Evolutionary conservation across 768 basidiomycete species (phyloP), one percentile per base, ranked within the genome.

Genomic region (Tremella fuciformis): DNA sequence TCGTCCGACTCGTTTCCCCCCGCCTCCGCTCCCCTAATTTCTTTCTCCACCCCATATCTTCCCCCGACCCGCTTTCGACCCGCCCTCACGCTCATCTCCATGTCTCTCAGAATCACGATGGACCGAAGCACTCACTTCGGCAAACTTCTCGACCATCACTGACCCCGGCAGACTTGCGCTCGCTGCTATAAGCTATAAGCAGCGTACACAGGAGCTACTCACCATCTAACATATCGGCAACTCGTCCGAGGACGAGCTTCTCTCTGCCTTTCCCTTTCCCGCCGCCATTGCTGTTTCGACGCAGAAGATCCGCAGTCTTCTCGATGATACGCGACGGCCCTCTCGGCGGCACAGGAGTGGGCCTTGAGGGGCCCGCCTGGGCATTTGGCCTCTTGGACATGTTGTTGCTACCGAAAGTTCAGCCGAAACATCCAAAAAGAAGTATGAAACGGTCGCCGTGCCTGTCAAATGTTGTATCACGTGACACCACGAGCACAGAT

Each of bases 101-200:
- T 24, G 16, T 1, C 3, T 2, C 52, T 8, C 13, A 29, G 21
- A 29, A 8, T 8, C 47, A 18, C 39, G 38, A 52, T 48, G n/a
- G n/a, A n/a, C n/a, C n/a, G n/a, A n/a, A n/a, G n/a, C 4, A 55
- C 79, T 21, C 49, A 89, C 91, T 81, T 92, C 86, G 16, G 86
- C 83, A 74, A 98, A 94, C 71, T 83, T 86, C 71, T 94, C 92
- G 21, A 94, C 87, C 67, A 93, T 88, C 55, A 98, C 82, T 1
- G 85, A 81, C 25, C 82, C 80, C 1, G 90, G 89, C 16, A 96
- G 76, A 8, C 81, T 82, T 44, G 80, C 80, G 74, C 83, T 78
- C 50, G 82, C 86, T 88, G 44, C 42, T 18, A 15, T 9, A 44
- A 25, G 58, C 48, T 53, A 21, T 54, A 44, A 61, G 51, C 29